These are phyloP conservation scores for Pseudogymnoascus sp. DNA, from an alignment of 2,329 filamentous ascomycete species.

Conservation along the genomic window DNA sequence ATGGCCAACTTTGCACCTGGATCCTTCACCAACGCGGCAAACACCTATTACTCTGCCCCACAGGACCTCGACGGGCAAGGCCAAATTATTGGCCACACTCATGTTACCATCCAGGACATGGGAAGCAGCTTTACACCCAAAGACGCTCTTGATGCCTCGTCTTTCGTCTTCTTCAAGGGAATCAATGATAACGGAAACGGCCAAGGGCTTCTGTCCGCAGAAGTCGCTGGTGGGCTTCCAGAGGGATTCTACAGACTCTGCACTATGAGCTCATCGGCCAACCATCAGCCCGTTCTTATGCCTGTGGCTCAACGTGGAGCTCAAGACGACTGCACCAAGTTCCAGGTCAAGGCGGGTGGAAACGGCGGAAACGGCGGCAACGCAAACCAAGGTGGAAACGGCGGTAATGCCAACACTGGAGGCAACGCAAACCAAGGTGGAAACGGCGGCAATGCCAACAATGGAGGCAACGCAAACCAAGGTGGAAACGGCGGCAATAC, in stretches of 20 bases:
- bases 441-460: slow-evolving; percentile 15
- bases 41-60: slow-evolving; percentile 35
- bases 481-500: slow-evolving; percentile 6
- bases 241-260: slow-evolving; percentile 39
- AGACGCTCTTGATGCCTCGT: slow-evolving; percentile 25
- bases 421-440: slow-evolving; percentile 23
- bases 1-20: slow-evolving; percentile 31
- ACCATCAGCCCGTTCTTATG: slow-evolving; percentile 39
- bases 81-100: slow-evolving; percentile 33
- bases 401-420: slow-evolving; percentile 16
- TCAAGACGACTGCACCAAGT: slow-evolving; percentile 41
- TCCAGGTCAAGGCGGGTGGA: slow-evolving; percentile 27
- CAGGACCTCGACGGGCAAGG: slow-evolving; percentile 28
- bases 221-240: slow-evolving; percentile 34
- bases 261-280: slow-evolving; percentile 35
- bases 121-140: slow-evolving; percentile 29
- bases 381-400: slow-evolving; percentile 24
- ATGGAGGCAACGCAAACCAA: slow-evolving; percentile 15
- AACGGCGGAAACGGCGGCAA: slow-evolving; percentile 10
- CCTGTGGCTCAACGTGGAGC: slow-evolving; percentile 39
- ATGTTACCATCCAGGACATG: slow-evolving; percentile 34
- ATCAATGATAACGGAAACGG: slow-evolving; percentile 36
- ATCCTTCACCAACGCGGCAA: slow-evolving; percentile 33
- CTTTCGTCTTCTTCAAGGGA: slow-evolving; percentile 37
- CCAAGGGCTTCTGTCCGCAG: slow-evolving; percentile 32